Evolutionary conservation across 139 green algal species (phyloP).

Genomic region (Chlamydomonas eustigma): DNA sequence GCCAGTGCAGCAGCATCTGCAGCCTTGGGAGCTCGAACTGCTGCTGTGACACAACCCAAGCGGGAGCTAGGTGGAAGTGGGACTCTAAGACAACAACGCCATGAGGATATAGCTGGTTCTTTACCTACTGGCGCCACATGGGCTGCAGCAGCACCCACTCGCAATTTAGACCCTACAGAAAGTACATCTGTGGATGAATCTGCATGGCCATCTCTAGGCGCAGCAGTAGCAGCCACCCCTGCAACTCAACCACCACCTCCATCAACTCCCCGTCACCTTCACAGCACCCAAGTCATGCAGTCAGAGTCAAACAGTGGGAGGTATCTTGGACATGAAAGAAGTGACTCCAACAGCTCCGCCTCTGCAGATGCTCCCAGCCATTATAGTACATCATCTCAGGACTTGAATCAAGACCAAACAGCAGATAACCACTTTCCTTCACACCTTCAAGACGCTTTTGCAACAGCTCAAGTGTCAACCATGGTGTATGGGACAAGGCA

Average conservation of each 20-base stretch:
- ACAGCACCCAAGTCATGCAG: background rate
- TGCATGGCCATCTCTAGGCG: slow-evolving; percentile 38
- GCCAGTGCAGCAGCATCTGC: background rate
- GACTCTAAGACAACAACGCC: slow-evolving; percentile 8
- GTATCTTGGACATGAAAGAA: background rate
- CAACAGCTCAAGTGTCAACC: slow-evolving; percentile 8
- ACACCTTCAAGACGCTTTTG: slow-evolving; percentile 11
- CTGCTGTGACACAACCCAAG: background rate
- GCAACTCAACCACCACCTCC: background rate
- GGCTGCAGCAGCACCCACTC: slow-evolving; percentile 4
- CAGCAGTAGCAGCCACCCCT: slow-evolving; percentile 7
- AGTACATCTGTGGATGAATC: slow-evolving; percentile 26
- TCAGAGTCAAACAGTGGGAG: background rate
- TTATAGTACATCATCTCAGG: slow-evolving; percentile 10
- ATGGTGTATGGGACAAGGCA: slow-evolving; percentile 33
- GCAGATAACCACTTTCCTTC: background rate
- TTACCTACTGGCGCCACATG: slow-evolving; percentile 34
- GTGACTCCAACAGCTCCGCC: background rate
- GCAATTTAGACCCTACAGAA: background rate
- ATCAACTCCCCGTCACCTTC: background rate
- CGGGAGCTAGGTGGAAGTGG: background rate
- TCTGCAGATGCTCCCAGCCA: background rate
- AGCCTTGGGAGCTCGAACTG: slow-evolving; percentile 8
- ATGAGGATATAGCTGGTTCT: background rate
- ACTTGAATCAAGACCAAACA: slow-evolving; percentile 7